Evolutionary conservation across 140 eudicot species (phyloP).

Genomic region (Ambrosia hybrid): DNA sequence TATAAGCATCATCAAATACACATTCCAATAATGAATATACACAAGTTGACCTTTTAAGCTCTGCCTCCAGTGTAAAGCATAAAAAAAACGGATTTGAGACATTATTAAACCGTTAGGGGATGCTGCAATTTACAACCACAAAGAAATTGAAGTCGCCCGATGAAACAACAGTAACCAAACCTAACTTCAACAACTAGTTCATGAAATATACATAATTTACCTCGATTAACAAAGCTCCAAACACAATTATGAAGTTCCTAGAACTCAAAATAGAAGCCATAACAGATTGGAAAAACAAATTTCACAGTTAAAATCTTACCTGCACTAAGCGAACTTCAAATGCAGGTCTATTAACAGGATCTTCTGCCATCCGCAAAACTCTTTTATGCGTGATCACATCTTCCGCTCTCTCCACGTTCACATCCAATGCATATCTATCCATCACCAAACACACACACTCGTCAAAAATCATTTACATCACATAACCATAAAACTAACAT

Average conservation of each 20-base stretch:
- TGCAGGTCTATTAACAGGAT: slow-evolving; percentile 64
- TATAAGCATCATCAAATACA: too few relatives aligned
- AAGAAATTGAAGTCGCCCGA: too few relatives aligned
- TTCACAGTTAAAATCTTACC: slow-evolving; percentile 32
- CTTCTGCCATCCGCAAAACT: slow-evolving; percentile 60
- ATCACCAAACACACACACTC: slow-evolving; percentile 1
- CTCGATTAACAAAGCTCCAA: too few relatives aligned
- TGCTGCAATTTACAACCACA: too few relatives aligned
- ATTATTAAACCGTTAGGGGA: too few relatives aligned
- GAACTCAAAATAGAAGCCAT: neutral
- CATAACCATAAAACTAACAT: neutral
- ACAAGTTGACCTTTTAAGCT: too few relatives aligned
- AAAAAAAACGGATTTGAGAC: too few relatives aligned
- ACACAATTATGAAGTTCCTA: neutral
- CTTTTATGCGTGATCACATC: slow-evolving; percentile 79
- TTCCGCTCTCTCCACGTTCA: slow-evolving; percentile 84
- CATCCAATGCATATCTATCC: slow-evolving; percentile 76
- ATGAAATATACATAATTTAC: too few relatives aligned
- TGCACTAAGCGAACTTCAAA: slow-evolving; percentile 75
- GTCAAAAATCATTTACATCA: slow-evolving; percentile 5
- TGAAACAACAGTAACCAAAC: too few relatives aligned
- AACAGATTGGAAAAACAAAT: neutral
- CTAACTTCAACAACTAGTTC: too few relatives aligned
- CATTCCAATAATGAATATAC: too few relatives aligned
- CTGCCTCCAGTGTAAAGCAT: too few relatives aligned